Percentiles rank a stretch among this genome's conserved stretches.
phyloP scores from a whole-genome alignment of 2,329 filamentous ascomycete species.

The Colletotrichum trifolii region DNA sequence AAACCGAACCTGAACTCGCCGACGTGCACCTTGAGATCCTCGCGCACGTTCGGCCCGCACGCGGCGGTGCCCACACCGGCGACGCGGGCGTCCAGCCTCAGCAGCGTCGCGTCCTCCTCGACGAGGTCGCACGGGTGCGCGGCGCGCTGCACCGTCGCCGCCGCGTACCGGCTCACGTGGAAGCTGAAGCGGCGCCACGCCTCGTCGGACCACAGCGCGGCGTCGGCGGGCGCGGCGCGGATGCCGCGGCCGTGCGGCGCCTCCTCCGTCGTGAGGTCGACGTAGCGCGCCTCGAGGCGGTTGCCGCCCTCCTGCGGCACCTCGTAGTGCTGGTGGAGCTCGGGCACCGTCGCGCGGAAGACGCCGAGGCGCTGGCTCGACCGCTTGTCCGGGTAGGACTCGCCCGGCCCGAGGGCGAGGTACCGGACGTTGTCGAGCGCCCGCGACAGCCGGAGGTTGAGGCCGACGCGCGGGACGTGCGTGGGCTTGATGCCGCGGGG shows the following conservation, averaged over 20 bases:
- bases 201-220: conserved; percentile 47
- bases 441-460: conserved; percentile 64
- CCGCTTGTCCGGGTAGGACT: conserved; percentile 73
- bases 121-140: conserved; percentile 72
- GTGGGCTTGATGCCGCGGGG: conserved; percentile 61
- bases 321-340: conserved; percentile 70
- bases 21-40: conserved; percentile 56
- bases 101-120: conserved; percentile 56
- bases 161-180: conserved; percentile 64
- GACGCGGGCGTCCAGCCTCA: conserved; percentile 58
- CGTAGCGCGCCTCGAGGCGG: conserved; percentile 68
- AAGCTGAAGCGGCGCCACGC: conserved; percentile 60
- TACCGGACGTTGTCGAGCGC: conserved; percentile 62
- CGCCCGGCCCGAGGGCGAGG: conserved; percentile 72
- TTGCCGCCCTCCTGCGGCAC: conserved; percentile 77
- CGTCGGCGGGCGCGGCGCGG: conserved; percentile 40
- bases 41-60: conserved; percentile 59
- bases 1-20: conserved; percentile 56
- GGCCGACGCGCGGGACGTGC: conserved; percentile 70
- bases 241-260: conserved; percentile 44
- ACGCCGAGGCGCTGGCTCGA: conserved; percentile 64
- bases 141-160: conserved; percentile 65
- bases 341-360: conserved; percentile 55
- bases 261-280: conserved; percentile 55
- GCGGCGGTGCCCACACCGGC: conserved; percentile 61